Evolutionary conservation across 139 green algal genomes (phyloP).

Genomic region (Micractinium conductrix): DNA sequence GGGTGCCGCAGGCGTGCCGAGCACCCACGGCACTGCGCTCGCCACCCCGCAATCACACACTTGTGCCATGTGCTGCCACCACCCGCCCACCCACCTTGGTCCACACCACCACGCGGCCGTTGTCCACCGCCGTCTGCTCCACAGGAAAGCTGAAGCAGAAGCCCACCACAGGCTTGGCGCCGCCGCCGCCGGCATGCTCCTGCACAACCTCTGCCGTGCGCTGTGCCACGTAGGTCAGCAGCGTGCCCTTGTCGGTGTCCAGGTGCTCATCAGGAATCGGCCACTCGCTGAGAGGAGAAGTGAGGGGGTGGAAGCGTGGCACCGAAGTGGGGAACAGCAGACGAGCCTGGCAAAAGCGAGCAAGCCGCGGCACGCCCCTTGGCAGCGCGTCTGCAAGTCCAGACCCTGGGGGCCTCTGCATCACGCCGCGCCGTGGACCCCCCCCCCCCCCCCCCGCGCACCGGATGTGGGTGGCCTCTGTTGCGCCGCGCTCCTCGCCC

Average conservation of each 20-base stretch:
- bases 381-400: too few relatives aligned
- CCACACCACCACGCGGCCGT: conserved; percentile 85
- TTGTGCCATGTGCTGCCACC: neutral
- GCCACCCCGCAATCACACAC: neutral
- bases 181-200: conserved; percentile 32
- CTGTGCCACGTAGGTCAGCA: conserved; percentile 42
- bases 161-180: conserved; percentile 66
- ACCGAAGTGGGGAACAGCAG: neutral
- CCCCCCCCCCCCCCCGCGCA: too few relatives aligned
- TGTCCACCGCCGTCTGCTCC: conserved; percentile 79
- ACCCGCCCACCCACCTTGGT: conserved; percentile 72
- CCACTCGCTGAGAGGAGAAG: neutral
- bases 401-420: too few relatives aligned
- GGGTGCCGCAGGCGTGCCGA: too few relatives aligned
- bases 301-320: neutral
- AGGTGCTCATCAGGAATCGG: conserved; percentile 42
- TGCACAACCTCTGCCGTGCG: conserved; percentile 30
- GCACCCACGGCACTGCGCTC: neutral
- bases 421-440: too few relatives aligned
- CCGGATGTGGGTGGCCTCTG: conserved; percentile 44
- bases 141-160: conserved; percentile 95
- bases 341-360: too few relatives aligned
- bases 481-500: conserved; percentile 21
- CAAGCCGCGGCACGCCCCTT: too few relatives aligned
- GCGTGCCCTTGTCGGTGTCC: conserved; percentile 30